These are phyloP conservation scores for Lycium barbarum DNA, from an alignment of 257 asterid species.

Conservation along the genomic window DNA sequence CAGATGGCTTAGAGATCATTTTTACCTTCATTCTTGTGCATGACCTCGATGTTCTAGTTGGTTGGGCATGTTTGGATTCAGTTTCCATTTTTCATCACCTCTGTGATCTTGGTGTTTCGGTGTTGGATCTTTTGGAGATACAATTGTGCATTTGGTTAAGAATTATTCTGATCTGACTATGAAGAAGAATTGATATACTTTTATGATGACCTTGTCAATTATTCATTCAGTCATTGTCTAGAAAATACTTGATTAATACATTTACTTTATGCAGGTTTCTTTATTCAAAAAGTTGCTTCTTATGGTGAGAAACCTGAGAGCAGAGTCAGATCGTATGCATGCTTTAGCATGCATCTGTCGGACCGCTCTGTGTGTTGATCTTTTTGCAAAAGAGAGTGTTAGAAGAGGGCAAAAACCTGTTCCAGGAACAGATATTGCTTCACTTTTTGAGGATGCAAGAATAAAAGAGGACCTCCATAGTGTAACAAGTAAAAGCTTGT, in stretches of 20 bases:
- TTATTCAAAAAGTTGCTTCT: slow-evolving; percentile 86
- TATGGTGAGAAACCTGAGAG: slow-evolving; percentile 93
- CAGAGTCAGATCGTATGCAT: slow-evolving; percentile 95
- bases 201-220: slow-evolving; percentile 21
- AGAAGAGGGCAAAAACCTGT: slow-evolving; percentile 91
- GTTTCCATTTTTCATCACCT: neutral
- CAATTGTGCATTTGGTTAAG: neutral
- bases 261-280: slow-evolving; percentile 61
- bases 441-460: slow-evolving; percentile 80
- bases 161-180: neutral
- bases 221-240: slow-evolving; percentile 3
- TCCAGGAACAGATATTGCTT: slow-evolving; percentile 85
- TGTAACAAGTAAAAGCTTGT: slow-evolving; percentile 79
- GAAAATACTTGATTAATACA: neutral
- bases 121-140: slow-evolving; percentile 2
- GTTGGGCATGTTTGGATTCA: slow-evolving; percentile 11
- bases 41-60: slow-evolving; percentile 9
- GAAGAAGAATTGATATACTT: slow-evolving; percentile 9
- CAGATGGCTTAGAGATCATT: neutral
- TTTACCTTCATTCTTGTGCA: slow-evolving; percentile 4
- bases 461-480: slow-evolving; percentile 80
- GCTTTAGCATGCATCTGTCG: slow-evolving; percentile 94
- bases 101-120: neutral
- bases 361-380: slow-evolving; percentile 93
- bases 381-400: slow-evolving; percentile 85